phyloP scores from a whole-genome alignment of 805 yeast species.

The Henningerozyma blattae region DNA sequence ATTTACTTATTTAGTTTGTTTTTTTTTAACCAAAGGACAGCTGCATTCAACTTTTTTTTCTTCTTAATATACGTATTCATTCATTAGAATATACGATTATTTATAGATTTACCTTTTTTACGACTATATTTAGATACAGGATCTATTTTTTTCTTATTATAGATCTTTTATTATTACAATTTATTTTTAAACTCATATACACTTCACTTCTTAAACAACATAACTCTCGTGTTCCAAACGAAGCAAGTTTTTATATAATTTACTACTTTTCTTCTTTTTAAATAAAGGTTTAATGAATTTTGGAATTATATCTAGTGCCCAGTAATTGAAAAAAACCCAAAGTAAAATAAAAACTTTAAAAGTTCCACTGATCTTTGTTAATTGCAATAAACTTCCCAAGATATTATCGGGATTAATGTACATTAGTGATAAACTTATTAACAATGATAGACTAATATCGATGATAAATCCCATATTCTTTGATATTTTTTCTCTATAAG shows the following conservation, averaged over 20 bases:
- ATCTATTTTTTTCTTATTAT: too few species aligned
- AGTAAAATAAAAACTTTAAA: conserved; percentile 42
- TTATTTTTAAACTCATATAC: too few species aligned
- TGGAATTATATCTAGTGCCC: conserved; percentile 25
- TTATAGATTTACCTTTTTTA: too few species aligned
- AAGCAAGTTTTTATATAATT: conserved; percentile 26
- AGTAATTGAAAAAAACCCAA: conserved; percentile 38
- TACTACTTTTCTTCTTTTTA: conserved; percentile 28
- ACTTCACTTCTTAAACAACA: too few species aligned
- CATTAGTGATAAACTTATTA: conserved; percentile 45
- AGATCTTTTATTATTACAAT: too few species aligned
- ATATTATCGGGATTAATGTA: conserved; percentile 35
- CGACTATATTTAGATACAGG: too few species aligned
- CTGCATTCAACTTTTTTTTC: too few species aligned
- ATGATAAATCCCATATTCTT: conserved; percentile 60
- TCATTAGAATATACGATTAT: too few species aligned
- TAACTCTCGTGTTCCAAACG: background rate
- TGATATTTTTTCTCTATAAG: conserved; percentile 69
- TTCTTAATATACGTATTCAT: too few species aligned
- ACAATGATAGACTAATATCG: conserved; percentile 41
- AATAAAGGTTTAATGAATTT: conserved; percentile 20
- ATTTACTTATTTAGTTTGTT: too few species aligned
- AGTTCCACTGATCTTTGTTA: conserved; percentile 43
- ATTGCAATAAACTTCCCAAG: conserved; percentile 62
- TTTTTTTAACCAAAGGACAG: too few species aligned